phyloP scores from a whole-genome alignment of 1,284 basidiomycete species.

The Paramarasmius palmivorus region DNA sequence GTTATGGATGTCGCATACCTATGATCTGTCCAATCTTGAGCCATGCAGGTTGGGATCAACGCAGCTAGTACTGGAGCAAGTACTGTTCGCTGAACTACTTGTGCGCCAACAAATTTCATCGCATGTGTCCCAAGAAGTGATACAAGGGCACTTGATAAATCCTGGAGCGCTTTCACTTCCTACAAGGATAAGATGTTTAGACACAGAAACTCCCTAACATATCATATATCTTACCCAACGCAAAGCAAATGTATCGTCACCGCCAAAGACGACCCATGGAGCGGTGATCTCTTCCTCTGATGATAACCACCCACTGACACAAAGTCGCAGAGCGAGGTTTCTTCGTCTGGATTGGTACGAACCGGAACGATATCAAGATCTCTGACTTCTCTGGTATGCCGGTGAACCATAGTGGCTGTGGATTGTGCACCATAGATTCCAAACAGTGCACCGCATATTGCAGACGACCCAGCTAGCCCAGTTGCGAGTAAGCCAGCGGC shows the following conservation, averaged over 20 bases:
- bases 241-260: slow-evolving; percentile 56
- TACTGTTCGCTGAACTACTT: slow-evolving; percentile 53
- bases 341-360: slow-evolving; percentile 27
- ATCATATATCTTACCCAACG: slow-evolving; percentile 47
- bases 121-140: slow-evolving; percentile 48
- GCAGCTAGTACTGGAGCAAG: slow-evolving; percentile 50
- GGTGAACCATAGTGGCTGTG: slow-evolving; percentile 47
- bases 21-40: slow-evolving; percentile 56
- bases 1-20: slow-evolving; percentile 31
- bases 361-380: slow-evolving; percentile 56
- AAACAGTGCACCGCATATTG: slow-evolving; percentile 59
- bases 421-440: slow-evolving; percentile 56
- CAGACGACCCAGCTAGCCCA: slow-evolving; percentile 55
- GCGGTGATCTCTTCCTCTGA: slow-evolving; percentile 45
- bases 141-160: slow-evolving; percentile 48
- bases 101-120: slow-evolving; percentile 48
- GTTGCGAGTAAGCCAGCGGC: slow-evolving; percentile 52
- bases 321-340: slow-evolving; percentile 56
- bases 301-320: slow-evolving; percentile 58
- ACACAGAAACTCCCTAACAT: neutral
- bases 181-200: slow-evolving; percentile 22
- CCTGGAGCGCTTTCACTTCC: slow-evolving; percentile 57
- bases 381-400: slow-evolving; percentile 53
- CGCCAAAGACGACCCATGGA: slow-evolving; percentile 55
- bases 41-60: slow-evolving; percentile 52